These are phyloP conservation scores for Metarhizium album DNA, from an alignment of 2,329 filamentous ascomycete species.

Conservation along the genomic window DNA sequence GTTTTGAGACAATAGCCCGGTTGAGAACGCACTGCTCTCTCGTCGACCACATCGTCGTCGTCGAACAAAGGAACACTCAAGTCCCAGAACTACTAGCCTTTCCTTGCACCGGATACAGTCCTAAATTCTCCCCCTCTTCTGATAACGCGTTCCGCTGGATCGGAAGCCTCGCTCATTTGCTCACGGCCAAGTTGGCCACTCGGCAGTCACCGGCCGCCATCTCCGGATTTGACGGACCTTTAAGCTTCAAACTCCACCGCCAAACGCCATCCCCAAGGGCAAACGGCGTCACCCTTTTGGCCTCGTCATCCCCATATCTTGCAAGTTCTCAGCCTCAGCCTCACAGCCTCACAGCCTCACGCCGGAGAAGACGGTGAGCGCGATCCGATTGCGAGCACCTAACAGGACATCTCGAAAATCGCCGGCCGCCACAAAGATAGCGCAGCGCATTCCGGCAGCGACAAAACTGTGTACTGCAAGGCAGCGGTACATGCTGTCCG, in stretches of 20 bases:
- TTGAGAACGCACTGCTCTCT: background rate
- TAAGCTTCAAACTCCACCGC: background rate
- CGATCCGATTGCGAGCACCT: background rate
- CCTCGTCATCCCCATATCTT: background rate
- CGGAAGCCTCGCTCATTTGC: conserved; percentile 5
- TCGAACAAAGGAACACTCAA: conserved; percentile 1
- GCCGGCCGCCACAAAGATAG: background rate
- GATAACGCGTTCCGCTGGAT: conserved; percentile 9
- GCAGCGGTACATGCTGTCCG: too few relatives aligned
- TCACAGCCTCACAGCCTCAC: background rate
- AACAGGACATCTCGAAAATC: background rate
- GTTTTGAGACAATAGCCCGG: conserved; percentile 3
- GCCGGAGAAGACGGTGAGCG: background rate
- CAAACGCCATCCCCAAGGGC: background rate
- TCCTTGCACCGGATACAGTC: background rate
- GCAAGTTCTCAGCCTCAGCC: too few relatives aligned
- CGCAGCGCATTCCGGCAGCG: background rate
- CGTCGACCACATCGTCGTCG: background rate
- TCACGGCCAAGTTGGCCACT: background rate
- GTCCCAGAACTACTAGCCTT: background rate
- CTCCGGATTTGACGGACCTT: background rate
- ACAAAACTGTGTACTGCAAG: too few relatives aligned
- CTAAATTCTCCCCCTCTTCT: background rate
- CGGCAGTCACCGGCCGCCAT: background rate
- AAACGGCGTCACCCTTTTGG: background rate